Conservation (phyloP, 805 yeast genomes). For the Metschnikowia reukaufii region DNA sequence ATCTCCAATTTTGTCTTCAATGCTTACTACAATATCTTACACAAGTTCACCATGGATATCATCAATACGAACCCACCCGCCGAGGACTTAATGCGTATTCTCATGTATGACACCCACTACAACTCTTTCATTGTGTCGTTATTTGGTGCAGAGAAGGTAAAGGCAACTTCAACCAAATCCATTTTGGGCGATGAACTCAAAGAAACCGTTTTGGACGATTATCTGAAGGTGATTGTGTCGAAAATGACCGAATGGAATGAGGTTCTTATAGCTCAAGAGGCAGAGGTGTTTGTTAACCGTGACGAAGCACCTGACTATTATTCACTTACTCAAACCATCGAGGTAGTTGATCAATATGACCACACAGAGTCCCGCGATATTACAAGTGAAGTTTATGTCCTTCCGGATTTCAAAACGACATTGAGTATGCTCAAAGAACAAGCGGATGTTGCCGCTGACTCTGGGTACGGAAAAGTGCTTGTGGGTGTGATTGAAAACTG, state of each 20-base stretch:
- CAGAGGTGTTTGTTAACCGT: conserved; percentile 61
- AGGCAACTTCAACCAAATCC: conserved; percentile 44
- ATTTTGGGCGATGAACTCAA: conserved; percentile 71
- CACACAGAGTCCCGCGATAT: conserved; percentile 32
- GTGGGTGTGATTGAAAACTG: conserved; percentile 77
- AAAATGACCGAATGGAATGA: conserved; percentile 86
- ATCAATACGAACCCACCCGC: conserved; percentile 80
- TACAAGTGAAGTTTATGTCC: conserved; percentile 51
- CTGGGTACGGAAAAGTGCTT: conserved; percentile 76
- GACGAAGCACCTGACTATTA: conserved; percentile 72
- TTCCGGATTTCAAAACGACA: conserved; percentile 77
- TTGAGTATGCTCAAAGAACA: conserved; percentile 87
- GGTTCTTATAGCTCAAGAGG: conserved; percentile 67
- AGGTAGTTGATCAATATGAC: conserved; percentile 40
- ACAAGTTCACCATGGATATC: conserved; percentile 60
- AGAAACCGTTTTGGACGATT: conserved; percentile 73
- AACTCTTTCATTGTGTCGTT: conserved; percentile 33
- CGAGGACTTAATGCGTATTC: conserved; percentile 63
- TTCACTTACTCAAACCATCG: conserved; percentile 49
- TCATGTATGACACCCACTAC: conserved; percentile 75
- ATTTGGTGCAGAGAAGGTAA: conserved; percentile 36
- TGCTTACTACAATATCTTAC: conserved; percentile 66
- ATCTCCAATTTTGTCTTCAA: conserved; percentile 60
- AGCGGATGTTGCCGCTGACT: conserved; percentile 81
- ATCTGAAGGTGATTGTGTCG: conserved; percentile 62